Evolutionary conservation across 768 basidiomycete genomes (phyloP).

Genomic region (Russula sp.): DNA sequence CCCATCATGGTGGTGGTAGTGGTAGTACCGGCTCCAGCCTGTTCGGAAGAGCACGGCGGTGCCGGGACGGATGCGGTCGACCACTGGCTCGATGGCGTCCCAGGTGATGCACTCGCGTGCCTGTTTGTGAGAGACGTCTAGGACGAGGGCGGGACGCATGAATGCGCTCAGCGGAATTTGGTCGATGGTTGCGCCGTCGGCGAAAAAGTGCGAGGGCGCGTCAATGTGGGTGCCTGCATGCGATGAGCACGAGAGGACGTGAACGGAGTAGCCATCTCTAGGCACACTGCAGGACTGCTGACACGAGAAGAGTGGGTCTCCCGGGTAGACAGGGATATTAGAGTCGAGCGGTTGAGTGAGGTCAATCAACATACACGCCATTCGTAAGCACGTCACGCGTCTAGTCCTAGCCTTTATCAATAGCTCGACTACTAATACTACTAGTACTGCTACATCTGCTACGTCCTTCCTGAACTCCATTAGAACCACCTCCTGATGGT

Average conservation of each 20-base stretch:
- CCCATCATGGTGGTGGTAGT: background rate
- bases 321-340: slow-evolving; percentile 26
- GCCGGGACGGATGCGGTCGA: slow-evolving; percentile 20
- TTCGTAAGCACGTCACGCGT: background rate
- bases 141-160: slow-evolving; percentile 26
- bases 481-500: background rate
- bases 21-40: slow-evolving; percentile 28
- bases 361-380: slow-evolving; percentile 19
- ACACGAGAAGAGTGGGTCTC: slow-evolving; percentile 28
- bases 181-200: slow-evolving; percentile 25
- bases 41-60: slow-evolving; percentile 27
- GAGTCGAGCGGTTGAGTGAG: slow-evolving; percentile 22
- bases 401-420: background rate
- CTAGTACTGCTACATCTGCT: slow-evolving; percentile 11
- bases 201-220: slow-evolving; percentile 29
- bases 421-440: slow-evolving; percentile 4
- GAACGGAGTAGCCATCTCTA: slow-evolving; percentile 27
- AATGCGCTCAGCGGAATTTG: slow-evolving; percentile 26
- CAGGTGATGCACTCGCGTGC: slow-evolving; percentile 25
- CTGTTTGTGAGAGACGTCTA: slow-evolving; percentile 26
- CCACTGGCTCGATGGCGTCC: slow-evolving; percentile 23
- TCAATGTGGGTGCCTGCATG: slow-evolving; percentile 31
- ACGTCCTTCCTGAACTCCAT: slow-evolving; percentile 12
- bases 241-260: slow-evolving; percentile 25
- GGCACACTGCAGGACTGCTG: slow-evolving; percentile 18